Base-by-base conservation (phyloP, 768 basidiomycete genomes). In the Atractiella rhizophila region DNA sequence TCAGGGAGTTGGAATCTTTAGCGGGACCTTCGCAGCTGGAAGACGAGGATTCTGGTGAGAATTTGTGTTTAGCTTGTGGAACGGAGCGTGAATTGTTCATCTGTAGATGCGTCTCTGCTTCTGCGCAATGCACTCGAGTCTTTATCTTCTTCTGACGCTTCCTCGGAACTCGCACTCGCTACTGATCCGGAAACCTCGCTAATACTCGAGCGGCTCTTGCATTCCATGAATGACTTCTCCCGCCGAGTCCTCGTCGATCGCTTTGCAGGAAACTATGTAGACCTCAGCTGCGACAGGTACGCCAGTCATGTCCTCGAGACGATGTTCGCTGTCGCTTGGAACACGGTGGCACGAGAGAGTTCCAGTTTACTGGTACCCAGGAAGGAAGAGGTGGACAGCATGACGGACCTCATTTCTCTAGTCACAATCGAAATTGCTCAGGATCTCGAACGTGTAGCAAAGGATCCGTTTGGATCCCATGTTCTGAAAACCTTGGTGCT, bases 211-310 rank as follows among this genome's bases (percentile, higher is more conserved):
- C 66, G 86, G 49, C 74, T 96, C 68, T 55, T 72, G 9, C 68
- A 85, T 54, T 85, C 83, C 2, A 83, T 96, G 78, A 83, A 91
- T 54, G 85, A 94, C 58, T 86, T 85, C 59, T 76, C 78, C n/a
- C 66, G 81, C 37, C 67, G 88, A 40, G 83, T 88, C 5, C 77
- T 96, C 46, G 61, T 81, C 43, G 86, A 91, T 59, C 72, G 73
- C 45, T 60, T 98, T 51, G 67, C 68, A 38, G 85, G 82, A 57
- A 80, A 78, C 77, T 94, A 61, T 68, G 80, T 53, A 11, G 25
- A 40, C 28, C 47, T 51, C 35, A 45, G 45, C 42, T 43, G 37
- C 36, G 46, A 51, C 42, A 31, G 46, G 3, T 28, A 23, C 18
- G 49, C 46, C 28, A 43, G 41, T 16, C 49, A 51, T 30, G 49